These are phyloP conservation scores for Rugosomyces carneus DNA, from an alignment of 1,284 basidiomycete species.

Conservation along the genomic window DNA sequence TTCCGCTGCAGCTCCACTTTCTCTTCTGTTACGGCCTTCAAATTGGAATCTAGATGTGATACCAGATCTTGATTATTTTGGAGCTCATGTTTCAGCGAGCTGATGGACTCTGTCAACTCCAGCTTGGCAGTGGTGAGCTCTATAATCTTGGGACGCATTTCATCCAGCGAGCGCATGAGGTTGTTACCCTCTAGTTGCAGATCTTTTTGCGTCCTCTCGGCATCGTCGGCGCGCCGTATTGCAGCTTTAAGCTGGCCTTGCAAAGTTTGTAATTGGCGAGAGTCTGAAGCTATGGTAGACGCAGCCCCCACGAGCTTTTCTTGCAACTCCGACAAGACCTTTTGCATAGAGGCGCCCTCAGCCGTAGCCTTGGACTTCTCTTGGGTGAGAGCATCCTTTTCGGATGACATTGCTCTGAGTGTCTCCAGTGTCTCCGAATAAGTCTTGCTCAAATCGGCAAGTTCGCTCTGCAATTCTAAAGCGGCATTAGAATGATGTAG, in stretches of 20 bases:
- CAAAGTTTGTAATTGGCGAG: conserved; percentile 51
- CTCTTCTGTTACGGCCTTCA: conserved; percentile 48
- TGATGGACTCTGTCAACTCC: conserved; percentile 58
- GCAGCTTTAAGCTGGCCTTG: conserved; percentile 59
- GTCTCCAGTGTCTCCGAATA: conserved; percentile 36
- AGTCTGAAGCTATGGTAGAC: conserved; percentile 43
- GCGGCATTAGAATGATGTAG: conserved; percentile 35
- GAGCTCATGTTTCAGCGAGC: conserved; percentile 47
- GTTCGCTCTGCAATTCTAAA: conserved; percentile 39
- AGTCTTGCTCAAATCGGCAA: conserved; percentile 38
- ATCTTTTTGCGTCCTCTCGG: conserved; percentile 62
- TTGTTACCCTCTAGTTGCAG: conserved; percentile 67
- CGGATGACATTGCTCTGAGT: conserved; percentile 36
- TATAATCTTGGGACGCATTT: conserved; percentile 80
- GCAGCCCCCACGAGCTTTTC: conserved; percentile 51
- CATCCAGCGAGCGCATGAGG: conserved; percentile 71
- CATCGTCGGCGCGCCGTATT: conserved; percentile 62
- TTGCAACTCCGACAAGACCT: conserved; percentile 44
- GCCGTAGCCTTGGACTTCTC: conserved; percentile 44
- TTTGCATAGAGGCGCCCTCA: conserved; percentile 40
- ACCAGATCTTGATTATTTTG: conserved; percentile 52
- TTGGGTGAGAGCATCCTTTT: conserved; percentile 40
- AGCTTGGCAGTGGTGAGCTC: conserved; percentile 68
- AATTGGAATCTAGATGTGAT: conserved; percentile 50
- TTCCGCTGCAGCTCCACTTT: conserved; percentile 40